Base-by-base conservation (phyloP, 1,284 basidiomycete genomes). In the Dichomitus squalens region DNA sequence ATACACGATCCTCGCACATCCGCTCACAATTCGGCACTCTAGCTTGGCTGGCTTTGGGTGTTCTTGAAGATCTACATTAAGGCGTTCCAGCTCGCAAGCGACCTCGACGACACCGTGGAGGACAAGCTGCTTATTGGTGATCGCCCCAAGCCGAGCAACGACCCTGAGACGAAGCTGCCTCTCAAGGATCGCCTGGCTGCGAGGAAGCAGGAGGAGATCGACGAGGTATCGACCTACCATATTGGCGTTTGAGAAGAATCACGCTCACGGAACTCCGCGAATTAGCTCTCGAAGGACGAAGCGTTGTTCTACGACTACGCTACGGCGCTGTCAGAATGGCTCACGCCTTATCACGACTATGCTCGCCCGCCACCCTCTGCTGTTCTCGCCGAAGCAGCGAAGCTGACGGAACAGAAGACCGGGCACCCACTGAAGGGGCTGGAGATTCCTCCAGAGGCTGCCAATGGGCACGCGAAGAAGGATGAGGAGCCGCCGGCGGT, bases 101-200 rank as follows among this genome's bases (percentile, higher is more conserved):
- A 92, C 64, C 74, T 92, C 43, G 85, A 90, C 63, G 87, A 90
- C 59, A 82, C 79, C 1, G 86, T 90, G 2, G 88, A 92, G 69
- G 88, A 90, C 67, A 90, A 88, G 66, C 76, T 90, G 4, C 76
- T 92, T 33, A 85, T 92, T 57, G 89, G 89, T 34, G 89, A 92
- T 71, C 80, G 88, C 21, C 89, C 88, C 4, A 90, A 88, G 68
- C 83, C 83, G 59, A 82, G 76, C 47, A 71, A 75, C 11, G 78
- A 82, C 48, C 75, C 79, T 1, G 79, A 82, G 38, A 76, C 75
- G 39, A 78, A 79, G 55, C 64, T 81, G 18, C 79, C 85, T 8
- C 67, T 90, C 39, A 76, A 74, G 53, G 83, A 87, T 55, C 83
- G 88, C 52, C 74, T 91, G 2, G 66, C 75, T 8, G 66, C 76